Conservation (phyloP, 2,329 filamentous ascomycete species). For the Rosellinia necatrix region DNA sequence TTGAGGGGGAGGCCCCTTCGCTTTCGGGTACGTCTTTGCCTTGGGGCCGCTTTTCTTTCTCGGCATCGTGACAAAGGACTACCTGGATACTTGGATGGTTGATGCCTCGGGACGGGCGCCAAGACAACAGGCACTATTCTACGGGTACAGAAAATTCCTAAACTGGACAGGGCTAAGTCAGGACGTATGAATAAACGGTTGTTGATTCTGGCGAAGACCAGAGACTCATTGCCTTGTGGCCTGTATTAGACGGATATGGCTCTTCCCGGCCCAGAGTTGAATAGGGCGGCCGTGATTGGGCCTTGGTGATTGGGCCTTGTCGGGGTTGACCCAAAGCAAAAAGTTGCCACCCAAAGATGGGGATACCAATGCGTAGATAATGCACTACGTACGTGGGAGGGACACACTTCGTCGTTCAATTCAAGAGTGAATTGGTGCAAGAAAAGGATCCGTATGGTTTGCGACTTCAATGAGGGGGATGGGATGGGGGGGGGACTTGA, state of each 20-base stretch:
- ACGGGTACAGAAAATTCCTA: neutral
- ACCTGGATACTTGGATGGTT: too few species aligned
- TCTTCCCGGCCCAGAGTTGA: neutral
- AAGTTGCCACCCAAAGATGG: neutral
- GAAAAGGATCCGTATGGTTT: too few species aligned
- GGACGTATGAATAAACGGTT: conserved; percentile 7
- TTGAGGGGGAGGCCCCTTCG: conserved; percentile 26
- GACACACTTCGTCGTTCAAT: too few species aligned
- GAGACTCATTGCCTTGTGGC: conserved; percentile 16
- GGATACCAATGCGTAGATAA: too few species aligned
- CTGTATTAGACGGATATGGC: neutral
- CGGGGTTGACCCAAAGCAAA: neutral
- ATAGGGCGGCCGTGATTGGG: neutral
- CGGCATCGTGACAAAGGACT: conserved; percentile 31
- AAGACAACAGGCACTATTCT: neutral
- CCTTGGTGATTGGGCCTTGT: too few species aligned
- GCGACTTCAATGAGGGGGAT: too few species aligned
- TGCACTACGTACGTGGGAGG: too few species aligned
- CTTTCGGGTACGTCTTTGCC: conserved; percentile 24
- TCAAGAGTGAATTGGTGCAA: too few species aligned
- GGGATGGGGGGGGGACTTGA: too few species aligned
- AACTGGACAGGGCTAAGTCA: conserved; percentile 7
- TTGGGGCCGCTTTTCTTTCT: conserved; percentile 30
- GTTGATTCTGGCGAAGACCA: conserved; percentile 5
- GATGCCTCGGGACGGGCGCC: too few species aligned